Percentiles rank a stretch among this genome's conserved stretches.
Conservation (phyloP, 208 protist genomes). For the Leishmania tarentolae region DNA sequence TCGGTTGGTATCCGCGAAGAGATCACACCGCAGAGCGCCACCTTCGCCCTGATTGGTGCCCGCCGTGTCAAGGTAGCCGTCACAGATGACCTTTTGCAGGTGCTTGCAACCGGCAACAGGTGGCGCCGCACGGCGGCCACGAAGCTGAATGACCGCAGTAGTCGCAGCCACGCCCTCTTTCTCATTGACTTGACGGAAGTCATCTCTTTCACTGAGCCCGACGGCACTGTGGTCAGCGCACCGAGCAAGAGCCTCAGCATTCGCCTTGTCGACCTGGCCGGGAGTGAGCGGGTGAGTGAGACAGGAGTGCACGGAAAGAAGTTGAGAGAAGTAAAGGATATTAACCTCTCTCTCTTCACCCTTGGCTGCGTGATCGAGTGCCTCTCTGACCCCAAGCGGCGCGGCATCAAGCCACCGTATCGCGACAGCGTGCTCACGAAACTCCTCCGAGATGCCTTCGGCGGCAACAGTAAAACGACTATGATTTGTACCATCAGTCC, state of each 20-base stretch:
- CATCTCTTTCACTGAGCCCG: slow-evolving; percentile 55
- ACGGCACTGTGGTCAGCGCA: slow-evolving; percentile 64
- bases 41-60: slow-evolving; percentile 68
- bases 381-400: slow-evolving; percentile 62
- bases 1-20: slow-evolving; percentile 70
- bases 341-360: slow-evolving; percentile 88
- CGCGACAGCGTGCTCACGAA: slow-evolving; percentile 88
- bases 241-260: slow-evolving; percentile 68
- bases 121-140: slow-evolving; percentile 72
- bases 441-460: slow-evolving; percentile 85
- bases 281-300: slow-evolving; percentile 86
- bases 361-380: slow-evolving; percentile 88
- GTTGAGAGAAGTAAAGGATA: slow-evolving; percentile 85
- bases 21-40: slow-evolving; percentile 54
- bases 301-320: slow-evolving; percentile 70
- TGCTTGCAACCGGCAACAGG: slow-evolving; percentile 69
- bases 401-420: slow-evolving; percentile 82
- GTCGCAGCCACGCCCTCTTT: slow-evolving; percentile 88
- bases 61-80: slow-evolving; percentile 44
- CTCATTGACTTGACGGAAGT: slow-evolving; percentile 80
- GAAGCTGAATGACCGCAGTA: slow-evolving; percentile 83
- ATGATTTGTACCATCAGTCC: slow-evolving; percentile 87
- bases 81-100: slow-evolving; percentile 66
- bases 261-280: slow-evolving; percentile 88
- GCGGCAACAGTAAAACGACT: slow-evolving; percentile 91